phyloP scores from a whole-genome alignment of 108 stramenopile species.

The Hondaea fermentalgiana region DNA sequence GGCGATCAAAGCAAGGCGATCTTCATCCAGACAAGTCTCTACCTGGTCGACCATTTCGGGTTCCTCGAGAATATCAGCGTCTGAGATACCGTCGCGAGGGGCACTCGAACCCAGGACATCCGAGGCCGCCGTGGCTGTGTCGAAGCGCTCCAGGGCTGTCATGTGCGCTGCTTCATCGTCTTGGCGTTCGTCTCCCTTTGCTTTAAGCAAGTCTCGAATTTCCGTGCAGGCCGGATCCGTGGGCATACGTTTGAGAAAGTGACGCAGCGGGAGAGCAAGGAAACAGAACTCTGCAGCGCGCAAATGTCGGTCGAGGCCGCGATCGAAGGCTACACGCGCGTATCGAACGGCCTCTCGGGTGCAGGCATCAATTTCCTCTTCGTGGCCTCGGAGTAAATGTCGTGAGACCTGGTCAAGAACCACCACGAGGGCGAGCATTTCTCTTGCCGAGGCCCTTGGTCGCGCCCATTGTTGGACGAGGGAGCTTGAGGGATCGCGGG shows the following conservation, averaged over 20 bases:
- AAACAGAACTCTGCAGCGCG: not conserved
- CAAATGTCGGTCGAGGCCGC: not conserved
- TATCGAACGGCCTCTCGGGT: not conserved
- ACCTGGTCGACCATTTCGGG: not conserved
- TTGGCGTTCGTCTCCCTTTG: not conserved
- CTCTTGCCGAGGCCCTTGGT: not conserved
- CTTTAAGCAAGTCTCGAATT: not conserved
- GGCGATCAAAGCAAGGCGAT: not conserved
- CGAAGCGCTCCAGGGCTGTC: not conserved
- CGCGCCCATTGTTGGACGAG: constrained; percentile 24
- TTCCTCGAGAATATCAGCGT: not conserved
- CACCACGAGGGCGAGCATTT: constrained; percentile 34
- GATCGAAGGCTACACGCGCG: not conserved
- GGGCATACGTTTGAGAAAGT: not conserved
- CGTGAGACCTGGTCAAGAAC: constrained; percentile 47
- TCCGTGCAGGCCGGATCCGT: not conserved
- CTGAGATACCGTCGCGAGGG: not conserved
- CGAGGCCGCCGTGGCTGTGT: not conserved
- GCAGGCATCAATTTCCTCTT: not conserved
- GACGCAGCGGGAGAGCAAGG: not conserved
- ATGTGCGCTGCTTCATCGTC: not conserved
- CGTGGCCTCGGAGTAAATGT: constrained; percentile 30
- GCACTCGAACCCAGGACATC: not conserved
- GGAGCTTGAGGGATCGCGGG: not conserved
- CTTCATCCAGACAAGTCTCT: not conserved